Conservation (phyloP, 768 basidiomycete species). For the Russula earlei region DNA sequence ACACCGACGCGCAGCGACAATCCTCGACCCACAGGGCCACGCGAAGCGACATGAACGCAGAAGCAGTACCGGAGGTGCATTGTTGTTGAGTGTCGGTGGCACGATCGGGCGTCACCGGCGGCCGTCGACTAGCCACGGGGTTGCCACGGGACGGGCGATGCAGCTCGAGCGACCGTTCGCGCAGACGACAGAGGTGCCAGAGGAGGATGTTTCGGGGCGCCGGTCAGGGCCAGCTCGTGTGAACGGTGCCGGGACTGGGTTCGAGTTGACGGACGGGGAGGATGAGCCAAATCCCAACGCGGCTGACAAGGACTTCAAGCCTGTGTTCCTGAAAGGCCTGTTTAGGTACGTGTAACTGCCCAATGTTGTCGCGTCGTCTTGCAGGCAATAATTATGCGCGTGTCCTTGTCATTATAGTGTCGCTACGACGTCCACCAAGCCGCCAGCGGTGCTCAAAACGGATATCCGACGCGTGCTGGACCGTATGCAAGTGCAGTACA, state of each 20-base stretch:
- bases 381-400: not conserved
- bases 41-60: slow-evolving; percentile 60
- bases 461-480: slow-evolving; percentile 85
- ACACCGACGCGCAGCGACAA: slow-evolving; percentile 70
- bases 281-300: slow-evolving; percentile 8
- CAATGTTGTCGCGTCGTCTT: not conserved
- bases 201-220: slow-evolving; percentile 9
- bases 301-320: slow-evolving; percentile 74
- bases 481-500: slow-evolving; percentile 91
- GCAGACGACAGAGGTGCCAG: slow-evolving; percentile 38
- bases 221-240: not conserved
- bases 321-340: slow-evolving; percentile 90
- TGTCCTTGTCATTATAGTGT: slow-evolving; percentile 42
- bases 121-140: slow-evolving; percentile 61
- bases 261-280: slow-evolving; percentile 8
- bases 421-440: slow-evolving; percentile 88
- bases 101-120: slow-evolving; percentile 60
- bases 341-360: slow-evolving; percentile 56
- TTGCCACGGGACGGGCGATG: slow-evolving; percentile 24
- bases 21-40: slow-evolving; percentile 60
- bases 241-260: slow-evolving; percentile 1
- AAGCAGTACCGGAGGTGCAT: slow-evolving; percentile 65
- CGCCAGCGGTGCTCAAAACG: slow-evolving; percentile 66
- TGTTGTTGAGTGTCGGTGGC: slow-evolving; percentile 38
- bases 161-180: slow-evolving; percentile 40